Conservation (phyloP, 2,329 filamentous ascomycete species). For the Penicillium occitanis region DNA sequence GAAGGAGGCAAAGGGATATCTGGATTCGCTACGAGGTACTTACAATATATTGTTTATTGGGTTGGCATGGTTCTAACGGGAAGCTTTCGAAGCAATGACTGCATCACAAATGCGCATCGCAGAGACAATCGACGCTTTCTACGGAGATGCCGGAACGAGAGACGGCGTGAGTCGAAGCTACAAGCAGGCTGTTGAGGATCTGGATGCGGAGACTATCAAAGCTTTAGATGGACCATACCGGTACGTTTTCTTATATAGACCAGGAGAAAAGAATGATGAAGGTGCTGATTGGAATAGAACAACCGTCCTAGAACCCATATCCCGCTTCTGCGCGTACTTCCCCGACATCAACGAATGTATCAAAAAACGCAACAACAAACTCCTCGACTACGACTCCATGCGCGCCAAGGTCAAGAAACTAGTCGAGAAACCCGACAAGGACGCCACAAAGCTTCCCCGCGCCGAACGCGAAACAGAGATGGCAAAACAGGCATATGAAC, state of each 20-base stretch:
- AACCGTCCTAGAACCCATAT: constrained; percentile 93
- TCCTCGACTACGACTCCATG: constrained; percentile 95
- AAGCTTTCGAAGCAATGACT: constrained; percentile 73
- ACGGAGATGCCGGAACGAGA: constrained; percentile 89
- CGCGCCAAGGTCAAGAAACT: constrained; percentile 96
- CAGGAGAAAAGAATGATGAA: too few species aligned
- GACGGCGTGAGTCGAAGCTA: constrained; percentile 96
- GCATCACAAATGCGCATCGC: constrained; percentile 99
- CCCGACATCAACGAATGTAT: constrained; percentile 99
- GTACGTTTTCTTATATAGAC: constrained; percentile 39
- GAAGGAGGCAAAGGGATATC: constrained; percentile 96
- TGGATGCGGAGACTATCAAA: constrained; percentile 98
- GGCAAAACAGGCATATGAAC: constrained; percentile 89
- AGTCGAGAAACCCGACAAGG: constrained; percentile 97
- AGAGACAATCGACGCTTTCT: constrained; percentile 98
- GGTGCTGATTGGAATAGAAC: constrained; percentile 52
- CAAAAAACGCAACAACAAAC: constrained; percentile 97
- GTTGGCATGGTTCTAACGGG: background rate
- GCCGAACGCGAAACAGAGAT: constrained; percentile 96
- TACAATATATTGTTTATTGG: too few species aligned
- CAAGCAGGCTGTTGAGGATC: constrained; percentile 96
- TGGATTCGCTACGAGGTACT: constrained; percentile 89
- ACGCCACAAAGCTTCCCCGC: constrained; percentile 90
- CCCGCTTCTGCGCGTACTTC: constrained; percentile 96
- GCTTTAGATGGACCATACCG: constrained; percentile 94